Conservation (phyloP, 2,329 filamentous ascomycete genomes). For the Diaporthe longicolla region DNA sequence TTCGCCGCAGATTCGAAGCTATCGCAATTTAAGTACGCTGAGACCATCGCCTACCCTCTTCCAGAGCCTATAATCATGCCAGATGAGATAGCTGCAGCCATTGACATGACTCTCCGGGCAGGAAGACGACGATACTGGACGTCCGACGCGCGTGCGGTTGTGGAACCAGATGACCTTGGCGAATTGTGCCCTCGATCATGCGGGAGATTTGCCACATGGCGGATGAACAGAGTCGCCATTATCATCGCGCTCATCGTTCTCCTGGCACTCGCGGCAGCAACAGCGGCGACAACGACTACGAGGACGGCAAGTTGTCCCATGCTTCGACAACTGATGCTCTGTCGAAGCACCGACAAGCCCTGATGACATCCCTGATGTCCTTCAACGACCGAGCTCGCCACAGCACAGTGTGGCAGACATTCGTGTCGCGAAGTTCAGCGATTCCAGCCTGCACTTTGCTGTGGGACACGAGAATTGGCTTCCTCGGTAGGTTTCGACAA, state of each 20-base stretch:
- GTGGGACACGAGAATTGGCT: too few species aligned
- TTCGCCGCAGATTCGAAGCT: background rate
- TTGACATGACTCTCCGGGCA: background rate
- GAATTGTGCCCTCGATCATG: conserved; percentile 31
- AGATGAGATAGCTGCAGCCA: background rate
- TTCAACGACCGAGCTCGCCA: conserved; percentile 81
- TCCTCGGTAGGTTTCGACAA: too few species aligned
- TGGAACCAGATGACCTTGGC: conserved; percentile 36
- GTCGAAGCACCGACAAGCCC: conserved; percentile 86
- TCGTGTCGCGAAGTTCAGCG: too few species aligned
- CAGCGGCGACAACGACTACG: conserved; percentile 64
- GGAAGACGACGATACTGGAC: background rate
- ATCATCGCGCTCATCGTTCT: conserved; percentile 14
- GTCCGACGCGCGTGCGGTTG: conserved; percentile 18
- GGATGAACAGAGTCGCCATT: conserved; percentile 13
- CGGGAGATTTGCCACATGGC: conserved; percentile 12
- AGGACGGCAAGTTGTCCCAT: conserved; percentile 77
- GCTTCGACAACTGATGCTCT: conserved; percentile 87
- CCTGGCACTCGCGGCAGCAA: too few species aligned
- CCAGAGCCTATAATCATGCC: conserved; percentile 27
- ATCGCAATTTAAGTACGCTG: conserved; percentile 33
- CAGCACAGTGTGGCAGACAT: background rate
- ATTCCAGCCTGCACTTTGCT: too few species aligned
- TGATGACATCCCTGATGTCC: conserved; percentile 90
- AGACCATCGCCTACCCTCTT: conserved; percentile 33